Percentiles rank a stretch among this genome's conserved stretches.
Evolutionary conservation across 2,329 filamentous ascomycete species (phyloP).

Genomic region (Colletotrichum orbiculare): DNA sequence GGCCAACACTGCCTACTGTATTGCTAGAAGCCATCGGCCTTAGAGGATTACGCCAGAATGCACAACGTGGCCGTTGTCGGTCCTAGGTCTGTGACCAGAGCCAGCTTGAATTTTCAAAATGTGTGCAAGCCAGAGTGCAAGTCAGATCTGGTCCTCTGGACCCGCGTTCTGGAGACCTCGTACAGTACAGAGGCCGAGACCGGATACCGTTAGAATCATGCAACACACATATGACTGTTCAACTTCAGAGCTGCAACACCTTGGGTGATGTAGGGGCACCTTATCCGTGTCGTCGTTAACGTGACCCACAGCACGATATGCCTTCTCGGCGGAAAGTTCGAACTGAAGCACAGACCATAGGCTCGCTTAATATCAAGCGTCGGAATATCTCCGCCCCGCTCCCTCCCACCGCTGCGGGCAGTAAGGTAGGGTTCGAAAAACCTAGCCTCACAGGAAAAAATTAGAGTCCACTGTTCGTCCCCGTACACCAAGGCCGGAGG

Average conservation of each 20-base stretch:
- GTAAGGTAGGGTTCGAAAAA: conserved; percentile 17
- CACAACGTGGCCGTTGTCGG: neutral
- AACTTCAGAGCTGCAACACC: too few relatives aligned
- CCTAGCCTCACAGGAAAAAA: conserved; percentile 25
- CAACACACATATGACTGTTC: too few relatives aligned
- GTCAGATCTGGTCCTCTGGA: too few relatives aligned
- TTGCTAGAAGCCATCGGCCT: conserved; percentile 28
- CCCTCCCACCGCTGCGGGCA: conserved; percentile 14
- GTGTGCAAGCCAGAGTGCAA: too few relatives aligned
- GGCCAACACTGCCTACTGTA: conserved; percentile 2
- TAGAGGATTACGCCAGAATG: conserved; percentile 26
- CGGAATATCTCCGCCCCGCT: conserved; percentile 27
- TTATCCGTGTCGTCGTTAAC: neutral
- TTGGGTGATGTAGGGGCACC: too few relatives aligned
- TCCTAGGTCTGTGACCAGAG: too few relatives aligned
- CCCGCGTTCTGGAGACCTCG: too few relatives aligned
- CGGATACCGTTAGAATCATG: too few relatives aligned
- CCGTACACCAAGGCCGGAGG: conserved; percentile 3
- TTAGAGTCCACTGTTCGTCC: conserved; percentile 22
- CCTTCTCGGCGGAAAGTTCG: too few relatives aligned
- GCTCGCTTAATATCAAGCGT: conserved; percentile 9
- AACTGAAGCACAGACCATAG: conserved; percentile 11
- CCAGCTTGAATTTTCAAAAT: too few relatives aligned
- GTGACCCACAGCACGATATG: too few relatives aligned
- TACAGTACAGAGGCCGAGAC: too few relatives aligned